Evolutionary conservation across 2,329 filamentous ascomycete genomes (phyloP).

Genomic region (Monosporascus sp.): DNA sequence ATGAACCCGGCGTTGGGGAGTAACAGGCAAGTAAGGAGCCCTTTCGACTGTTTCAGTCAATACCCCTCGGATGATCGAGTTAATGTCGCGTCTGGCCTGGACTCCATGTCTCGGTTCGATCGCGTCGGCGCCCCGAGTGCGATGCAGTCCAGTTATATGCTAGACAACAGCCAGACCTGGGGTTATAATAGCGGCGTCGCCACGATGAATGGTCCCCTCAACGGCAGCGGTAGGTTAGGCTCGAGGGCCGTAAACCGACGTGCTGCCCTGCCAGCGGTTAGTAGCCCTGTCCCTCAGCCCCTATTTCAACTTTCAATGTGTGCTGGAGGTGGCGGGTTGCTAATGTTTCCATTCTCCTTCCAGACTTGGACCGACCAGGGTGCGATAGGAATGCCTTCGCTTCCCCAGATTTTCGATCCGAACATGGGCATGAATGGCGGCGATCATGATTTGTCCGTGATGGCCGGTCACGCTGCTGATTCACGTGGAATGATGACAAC

Average conservation of each 20-base stretch:
- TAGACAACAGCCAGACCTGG: slow-evolving; percentile 75
- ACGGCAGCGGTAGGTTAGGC: slow-evolving; percentile 51
- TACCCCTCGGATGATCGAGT: slow-evolving; percentile 59
- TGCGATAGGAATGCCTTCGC: slow-evolving; percentile 37
- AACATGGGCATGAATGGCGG: slow-evolving; percentile 35
- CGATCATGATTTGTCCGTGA: slow-evolving; percentile 29
- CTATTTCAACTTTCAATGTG: slow-evolving; percentile 3
- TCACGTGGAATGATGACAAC: slow-evolving; percentile 35
- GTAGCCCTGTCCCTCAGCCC: slow-evolving; percentile 29
- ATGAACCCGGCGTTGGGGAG: slow-evolving; percentile 41
- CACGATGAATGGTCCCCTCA: slow-evolving; percentile 58
- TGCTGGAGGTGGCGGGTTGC: slow-evolving; percentile 5
- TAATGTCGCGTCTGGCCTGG: slow-evolving; percentile 56
- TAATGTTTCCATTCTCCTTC: slow-evolving; percentile 4
- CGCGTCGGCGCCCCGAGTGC: slow-evolving; percentile 24
- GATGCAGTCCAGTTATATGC: slow-evolving; percentile 43
- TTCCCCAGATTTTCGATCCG: slow-evolving; percentile 27
- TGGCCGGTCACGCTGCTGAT: slow-evolving; percentile 29
- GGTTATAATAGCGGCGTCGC: slow-evolving; percentile 65
- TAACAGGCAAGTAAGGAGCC: slow-evolving; percentile 68
- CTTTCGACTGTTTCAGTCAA: slow-evolving; percentile 68
- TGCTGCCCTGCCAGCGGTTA: slow-evolving; percentile 67
- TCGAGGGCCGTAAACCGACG: slow-evolving; percentile 47
- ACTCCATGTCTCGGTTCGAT: slow-evolving; percentile 38
- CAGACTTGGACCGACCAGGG: slow-evolving; percentile 49